phyloP scores from a whole-genome alignment of 1,139 yeast species.

The Spencermartinsiella ligniputridi region DNA sequence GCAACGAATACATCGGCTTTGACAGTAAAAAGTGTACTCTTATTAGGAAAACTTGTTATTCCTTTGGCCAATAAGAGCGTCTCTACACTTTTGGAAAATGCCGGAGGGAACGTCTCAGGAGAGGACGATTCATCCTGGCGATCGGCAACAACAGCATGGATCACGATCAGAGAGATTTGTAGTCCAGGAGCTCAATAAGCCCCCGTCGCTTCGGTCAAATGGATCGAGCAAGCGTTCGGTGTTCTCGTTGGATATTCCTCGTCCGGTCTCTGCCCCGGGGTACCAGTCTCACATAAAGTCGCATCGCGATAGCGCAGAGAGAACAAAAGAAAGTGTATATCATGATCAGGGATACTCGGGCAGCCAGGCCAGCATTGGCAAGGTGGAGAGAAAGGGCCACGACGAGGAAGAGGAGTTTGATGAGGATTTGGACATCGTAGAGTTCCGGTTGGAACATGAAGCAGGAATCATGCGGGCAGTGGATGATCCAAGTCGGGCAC shows the following conservation, averaged over 20 bases:
- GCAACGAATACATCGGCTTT: too few relatives aligned
- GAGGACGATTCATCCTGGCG: too few relatives aligned
- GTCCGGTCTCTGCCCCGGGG: not conserved
- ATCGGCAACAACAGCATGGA: too few relatives aligned
- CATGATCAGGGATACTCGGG: not conserved
- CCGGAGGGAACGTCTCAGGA: too few relatives aligned
- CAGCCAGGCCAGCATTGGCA: not conserved
- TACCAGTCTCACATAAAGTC: not conserved
- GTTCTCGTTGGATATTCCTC: not conserved
- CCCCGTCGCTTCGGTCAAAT: not conserved
- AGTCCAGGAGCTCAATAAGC: not conserved
- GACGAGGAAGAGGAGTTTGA: constrained; percentile 9
- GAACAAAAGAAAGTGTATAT: not conserved
- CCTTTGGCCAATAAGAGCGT: too few relatives aligned
- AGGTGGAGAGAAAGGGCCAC: not conserved
- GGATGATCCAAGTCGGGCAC: constrained; percentile 13
- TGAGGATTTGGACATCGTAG: constrained; percentile 28
- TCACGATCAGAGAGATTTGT: too few relatives aligned
- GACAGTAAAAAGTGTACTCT: too few relatives aligned
- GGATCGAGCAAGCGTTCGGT: not conserved
- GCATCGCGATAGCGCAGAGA: not conserved
- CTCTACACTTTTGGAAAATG: too few relatives aligned
- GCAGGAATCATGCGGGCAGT: constrained; percentile 21
- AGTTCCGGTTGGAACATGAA: constrained; percentile 25
- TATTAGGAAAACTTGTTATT: too few relatives aligned